These are phyloP conservation scores for Sphaerulina musiva DNA, from an alignment of 2,329 filamentous ascomycete species.

Conservation along the genomic window DNA sequence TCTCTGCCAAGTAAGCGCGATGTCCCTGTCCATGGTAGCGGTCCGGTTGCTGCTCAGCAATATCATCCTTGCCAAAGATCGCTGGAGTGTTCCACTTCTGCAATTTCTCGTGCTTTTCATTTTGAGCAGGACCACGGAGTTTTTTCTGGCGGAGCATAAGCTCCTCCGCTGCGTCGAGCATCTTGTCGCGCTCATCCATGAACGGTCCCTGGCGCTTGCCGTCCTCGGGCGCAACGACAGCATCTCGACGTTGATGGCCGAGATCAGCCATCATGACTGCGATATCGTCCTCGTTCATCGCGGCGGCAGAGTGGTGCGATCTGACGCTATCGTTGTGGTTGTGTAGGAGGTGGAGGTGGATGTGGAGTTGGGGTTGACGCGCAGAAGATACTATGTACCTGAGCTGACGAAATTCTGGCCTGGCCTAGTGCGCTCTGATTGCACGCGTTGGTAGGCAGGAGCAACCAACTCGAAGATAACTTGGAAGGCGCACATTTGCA, in stretches of 20 bases:
- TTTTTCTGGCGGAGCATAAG: background rate
- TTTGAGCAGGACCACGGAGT: background rate
- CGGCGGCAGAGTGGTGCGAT: background rate
- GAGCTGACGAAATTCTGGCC: background rate
- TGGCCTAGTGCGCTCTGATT: background rate
- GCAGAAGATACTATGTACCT: background rate
- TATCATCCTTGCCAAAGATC: conserved; percentile 13
- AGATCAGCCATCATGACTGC: conserved; percentile 26
- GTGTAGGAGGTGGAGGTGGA: background rate
- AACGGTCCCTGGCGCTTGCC: background rate
- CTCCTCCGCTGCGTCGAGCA: background rate
- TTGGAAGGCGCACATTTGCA: background rate
- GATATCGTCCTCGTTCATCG: conserved; percentile 8
- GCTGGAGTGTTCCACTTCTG: conserved; percentile 12
- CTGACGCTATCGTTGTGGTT: background rate
- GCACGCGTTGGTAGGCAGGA: background rate
- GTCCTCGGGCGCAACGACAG: conserved; percentile 18
- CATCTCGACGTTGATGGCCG: conserved; percentile 20
- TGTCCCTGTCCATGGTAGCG: conserved; percentile 20
- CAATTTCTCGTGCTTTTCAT: background rate
- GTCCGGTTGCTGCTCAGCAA: conserved; percentile 10
- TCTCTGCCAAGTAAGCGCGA: conserved; percentile 9
- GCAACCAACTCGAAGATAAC: background rate
- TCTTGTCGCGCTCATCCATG: background rate
- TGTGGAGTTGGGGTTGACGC: background rate